A percentile compares a stretch with the other conserved stretches of the same genome.
phyloP scores from a whole-genome alignment of 2,329 filamentous ascomycete genomes.

The Pyrenochaeta sp. region DNA sequence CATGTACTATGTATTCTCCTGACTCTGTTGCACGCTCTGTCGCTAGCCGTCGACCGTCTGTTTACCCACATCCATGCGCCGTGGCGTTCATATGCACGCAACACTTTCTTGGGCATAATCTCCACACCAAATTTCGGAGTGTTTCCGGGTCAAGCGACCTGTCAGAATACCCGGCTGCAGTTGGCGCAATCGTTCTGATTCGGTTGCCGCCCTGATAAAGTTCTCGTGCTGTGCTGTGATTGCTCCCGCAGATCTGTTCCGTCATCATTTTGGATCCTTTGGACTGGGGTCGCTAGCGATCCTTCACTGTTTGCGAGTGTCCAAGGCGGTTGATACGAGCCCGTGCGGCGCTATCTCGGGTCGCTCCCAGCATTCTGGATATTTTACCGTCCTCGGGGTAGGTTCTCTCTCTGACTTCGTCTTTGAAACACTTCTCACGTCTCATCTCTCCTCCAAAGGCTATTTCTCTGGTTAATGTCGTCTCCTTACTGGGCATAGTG shows the following conservation, averaged over 20 bases:
- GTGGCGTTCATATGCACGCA: constrained; percentile 10
- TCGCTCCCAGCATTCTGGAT: constrained; percentile 6
- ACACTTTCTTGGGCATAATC: constrained; percentile 11
- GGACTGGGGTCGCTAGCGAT: constrained; percentile 4
- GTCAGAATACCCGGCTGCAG: too few relatives aligned
- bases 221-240: too few relatives aligned
- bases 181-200: too few relatives aligned
- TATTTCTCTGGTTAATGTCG: not conserved
- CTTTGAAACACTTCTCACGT: constrained; percentile 1
- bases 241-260: constrained; percentile 8
- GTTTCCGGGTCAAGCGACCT: constrained; percentile 8
- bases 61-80: constrained; percentile 5
- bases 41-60: constrained; percentile 5
- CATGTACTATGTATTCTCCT: not conserved
- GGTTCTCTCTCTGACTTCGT: not conserved
- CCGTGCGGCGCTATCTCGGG: constrained; percentile 14
- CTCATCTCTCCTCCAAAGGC: not conserved
- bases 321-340: not conserved
- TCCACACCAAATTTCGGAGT: constrained; percentile 15
- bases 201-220: too few relatives aligned
- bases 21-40: constrained; percentile 2
- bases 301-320: constrained; percentile 7
- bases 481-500: too few relatives aligned
- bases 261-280: constrained; percentile 2
- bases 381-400: constrained; percentile 6